Base-by-base conservation (phyloP, 441 rosid genomes). In the Populus hybrid region DNA sequence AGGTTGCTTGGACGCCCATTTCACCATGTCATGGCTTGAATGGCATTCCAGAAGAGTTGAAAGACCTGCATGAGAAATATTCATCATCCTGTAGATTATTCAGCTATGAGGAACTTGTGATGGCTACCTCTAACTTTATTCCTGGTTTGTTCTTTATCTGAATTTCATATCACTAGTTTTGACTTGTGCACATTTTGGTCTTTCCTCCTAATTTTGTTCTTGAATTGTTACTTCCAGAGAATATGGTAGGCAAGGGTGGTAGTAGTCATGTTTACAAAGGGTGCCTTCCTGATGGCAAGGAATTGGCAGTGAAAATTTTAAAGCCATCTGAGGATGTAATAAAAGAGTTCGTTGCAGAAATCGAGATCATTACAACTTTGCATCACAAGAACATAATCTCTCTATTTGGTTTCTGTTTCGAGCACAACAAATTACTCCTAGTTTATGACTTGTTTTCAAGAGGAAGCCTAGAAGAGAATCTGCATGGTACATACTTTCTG, bases 401-500 rank as follows among this genome's bases (percentile, higher is more conserved):
- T 64, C 92, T 93, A 63, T 79, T 89, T 50, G 99, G 99, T 29
- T 90, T 96, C 88, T 94, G 97, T 83, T 88, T 84, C 33, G 99
- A 90, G 85, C 84, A 83, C 69, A 83, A 80, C 81, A 88, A 89
- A 72, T 84, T 94, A 74, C 87, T 94, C 73, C 82, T 93, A 83
- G 91, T 93, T 75, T 93, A 96, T 42, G 91, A 94, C 77, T 91
- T 89, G 79, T 79, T 94, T 71, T 83, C 92, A 9, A 88, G 93
- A 84, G 98, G 99, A 85, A 93, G 97, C 82, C 92, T 96, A 23
- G 98, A 94, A 83, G 97, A 96, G 72, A 93, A 92, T 74, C 92
- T 96, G 78, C 88, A 93, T 68, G 97, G 98, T 95, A 82, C 50
- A 20, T 59, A 71, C 73, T 68, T n/a, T 75, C 21, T 71, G 45